phyloP scores from a whole-genome alignment of 1,284 basidiomycete species.

The Chiua sp. region DNA sequence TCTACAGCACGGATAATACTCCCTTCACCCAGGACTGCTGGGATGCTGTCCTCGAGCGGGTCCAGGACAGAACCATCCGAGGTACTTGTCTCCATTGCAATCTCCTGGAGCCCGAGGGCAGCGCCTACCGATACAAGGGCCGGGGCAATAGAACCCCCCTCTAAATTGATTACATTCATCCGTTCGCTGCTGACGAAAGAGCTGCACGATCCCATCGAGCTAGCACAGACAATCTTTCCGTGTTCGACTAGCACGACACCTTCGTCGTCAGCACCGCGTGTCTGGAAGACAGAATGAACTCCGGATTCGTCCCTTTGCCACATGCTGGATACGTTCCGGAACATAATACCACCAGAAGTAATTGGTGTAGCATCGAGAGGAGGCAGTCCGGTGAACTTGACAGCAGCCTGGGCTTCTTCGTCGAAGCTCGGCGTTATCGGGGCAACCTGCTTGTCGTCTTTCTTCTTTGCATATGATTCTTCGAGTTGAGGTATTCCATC shows the following conservation, averaged over 20 bases:
- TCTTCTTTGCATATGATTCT: constrained; percentile 50
- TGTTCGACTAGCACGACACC: constrained; percentile 37
- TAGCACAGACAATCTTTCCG: constrained; percentile 39
- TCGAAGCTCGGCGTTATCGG: constrained; percentile 70
- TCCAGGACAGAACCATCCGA: constrained; percentile 67
- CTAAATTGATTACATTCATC: constrained; percentile 40
- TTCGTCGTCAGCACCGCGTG: constrained; percentile 10
- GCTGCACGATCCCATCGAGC: constrained; percentile 25
- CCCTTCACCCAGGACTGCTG: constrained; percentile 55
- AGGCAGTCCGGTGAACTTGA: constrained; percentile 69
- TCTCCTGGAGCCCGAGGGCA: constrained; percentile 64
- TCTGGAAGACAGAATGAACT: constrained; percentile 25
- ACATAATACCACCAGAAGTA: constrained; percentile 37
- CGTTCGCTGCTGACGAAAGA: constrained; percentile 11
- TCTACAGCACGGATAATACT: constrained; percentile 71
- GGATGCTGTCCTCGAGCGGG: constrained; percentile 49
- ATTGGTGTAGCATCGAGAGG: constrained; percentile 50
- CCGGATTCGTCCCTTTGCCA: constrained; percentile 27
- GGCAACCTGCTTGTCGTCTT: constrained; percentile 49
- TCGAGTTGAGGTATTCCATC: constrained; percentile 69
- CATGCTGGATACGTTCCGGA: constrained; percentile 48
- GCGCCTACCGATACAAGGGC: constrained; percentile 65
- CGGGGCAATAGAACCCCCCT: constrained; percentile 51
- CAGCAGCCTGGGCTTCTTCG: constrained; percentile 56
- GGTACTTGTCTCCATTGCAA: constrained; percentile 66